A percentile compares a stretch with the other conserved stretches of the same genome.
Evolutionary conservation across 768 basidiomycete genomes (phyloP).

Genomic region (Tylopilus plumbeoviolaceoides): DNA sequence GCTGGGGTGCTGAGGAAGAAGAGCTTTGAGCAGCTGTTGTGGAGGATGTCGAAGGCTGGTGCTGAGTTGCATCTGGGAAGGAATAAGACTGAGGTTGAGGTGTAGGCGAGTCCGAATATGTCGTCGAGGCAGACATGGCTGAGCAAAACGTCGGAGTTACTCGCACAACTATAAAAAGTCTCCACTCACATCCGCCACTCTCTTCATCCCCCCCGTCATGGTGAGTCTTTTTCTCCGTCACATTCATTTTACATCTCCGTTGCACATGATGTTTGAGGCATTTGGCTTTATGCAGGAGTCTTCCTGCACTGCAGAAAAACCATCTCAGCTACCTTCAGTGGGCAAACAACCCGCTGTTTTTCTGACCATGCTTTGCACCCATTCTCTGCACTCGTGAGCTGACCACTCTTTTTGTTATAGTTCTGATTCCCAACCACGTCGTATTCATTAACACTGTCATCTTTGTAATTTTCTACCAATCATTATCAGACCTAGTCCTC

Average conservation of each 20-base stretch:
- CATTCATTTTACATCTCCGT: constrained; percentile 33
- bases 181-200: not conserved
- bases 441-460: not conserved
- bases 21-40: constrained; percentile 14
- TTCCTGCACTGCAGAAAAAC: constrained; percentile 74
- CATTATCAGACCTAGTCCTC: not conserved
- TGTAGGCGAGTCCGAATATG: constrained; percentile 31
- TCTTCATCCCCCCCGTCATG: constrained; percentile 3
- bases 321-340: constrained; percentile 91
- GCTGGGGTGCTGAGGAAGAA: constrained; percentile 26
- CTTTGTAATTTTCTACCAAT: constrained; percentile 1
- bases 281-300: constrained; percentile 79
- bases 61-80: constrained; percentile 21
- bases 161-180: constrained; percentile 22
- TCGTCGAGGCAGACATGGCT: constrained; percentile 31
- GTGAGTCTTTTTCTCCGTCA: constrained; percentile 18
- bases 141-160: constrained; percentile 29
- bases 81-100: constrained; percentile 26
- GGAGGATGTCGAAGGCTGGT: constrained; percentile 18
- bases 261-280: constrained; percentile 83
- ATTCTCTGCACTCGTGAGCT: not conserved
- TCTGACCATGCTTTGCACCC: constrained; percentile 31
- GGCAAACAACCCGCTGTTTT: constrained; percentile 39
- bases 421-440: not conserved
- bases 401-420: constrained; percentile 29